Conservation (phyloP, 306 rosid species). For the Lupinus albus region DNA sequence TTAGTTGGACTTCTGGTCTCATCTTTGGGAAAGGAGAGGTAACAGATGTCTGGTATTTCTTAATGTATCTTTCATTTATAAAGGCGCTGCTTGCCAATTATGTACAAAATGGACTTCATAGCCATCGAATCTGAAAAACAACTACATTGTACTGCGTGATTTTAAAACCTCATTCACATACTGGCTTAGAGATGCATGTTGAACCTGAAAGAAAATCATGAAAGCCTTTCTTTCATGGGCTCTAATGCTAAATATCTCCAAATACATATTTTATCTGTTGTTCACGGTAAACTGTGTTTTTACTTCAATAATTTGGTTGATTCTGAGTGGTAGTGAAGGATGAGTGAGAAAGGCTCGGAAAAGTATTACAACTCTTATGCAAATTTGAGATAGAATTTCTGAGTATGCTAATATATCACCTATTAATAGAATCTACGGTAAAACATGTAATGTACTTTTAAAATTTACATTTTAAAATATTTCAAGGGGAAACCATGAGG, state of each 20-base stretch:
- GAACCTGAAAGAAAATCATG: conserved; percentile 29
- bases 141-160: conserved; percentile 13
- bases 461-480: background rate
- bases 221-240: conserved; percentile 5
- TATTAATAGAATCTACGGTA: background rate
- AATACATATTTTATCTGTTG: background rate
- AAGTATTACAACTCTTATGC: background rate
- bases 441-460: background rate
- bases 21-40: conserved; percentile 93
- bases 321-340: background rate
- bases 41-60: conserved; percentile 31
- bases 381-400: background rate
- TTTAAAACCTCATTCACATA: conserved; percentile 17
- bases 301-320: background rate
- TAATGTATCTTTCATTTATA: background rate
- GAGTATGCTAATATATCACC: background rate
- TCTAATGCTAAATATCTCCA: conserved; percentile 16
- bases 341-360: conserved; percentile 4
- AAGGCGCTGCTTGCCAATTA: conserved; percentile 3
- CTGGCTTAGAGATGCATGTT: conserved; percentile 26
- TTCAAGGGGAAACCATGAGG: background rate
- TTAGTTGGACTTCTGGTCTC: conserved; percentile 91
- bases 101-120: conserved; percentile 20
- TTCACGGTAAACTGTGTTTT: background rate
- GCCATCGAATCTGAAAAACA: background rate